phyloP scores from a whole-genome alignment of 2,329 filamentous ascomycete species.

The Zopfia rhizophila region DNA sequence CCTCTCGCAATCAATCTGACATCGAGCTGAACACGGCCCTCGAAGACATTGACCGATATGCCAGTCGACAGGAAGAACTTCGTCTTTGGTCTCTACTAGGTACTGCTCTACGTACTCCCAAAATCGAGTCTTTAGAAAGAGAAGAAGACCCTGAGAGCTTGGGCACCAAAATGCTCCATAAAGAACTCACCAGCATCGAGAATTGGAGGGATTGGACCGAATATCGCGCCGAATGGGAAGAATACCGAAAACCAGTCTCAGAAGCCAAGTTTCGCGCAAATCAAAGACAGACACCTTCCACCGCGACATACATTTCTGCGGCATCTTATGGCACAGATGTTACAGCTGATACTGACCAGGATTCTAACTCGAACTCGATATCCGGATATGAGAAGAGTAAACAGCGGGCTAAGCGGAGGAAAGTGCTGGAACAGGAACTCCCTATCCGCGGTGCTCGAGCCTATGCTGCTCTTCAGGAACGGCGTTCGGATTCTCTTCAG shows the following conservation, averaged over 20 bases:
- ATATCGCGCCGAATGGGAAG: constrained; percentile 64
- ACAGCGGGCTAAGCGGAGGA: constrained; percentile 8
- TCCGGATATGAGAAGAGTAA: constrained; percentile 2
- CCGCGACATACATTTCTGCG: background rate
- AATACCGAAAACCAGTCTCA: constrained; percentile 28
- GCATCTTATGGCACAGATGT: too few relatives aligned
- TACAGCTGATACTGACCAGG: constrained; percentile 2
- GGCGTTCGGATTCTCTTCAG: too few relatives aligned
- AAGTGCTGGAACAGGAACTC: constrained; percentile 25
- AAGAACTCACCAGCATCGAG: constrained; percentile 47
- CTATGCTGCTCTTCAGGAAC: constrained; percentile 36
- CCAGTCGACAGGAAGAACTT: constrained; percentile 57
- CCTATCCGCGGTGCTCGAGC: constrained; percentile 28
- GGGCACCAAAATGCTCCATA: constrained; percentile 25
- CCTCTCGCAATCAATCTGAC: constrained; percentile 1
- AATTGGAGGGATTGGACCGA: constrained; percentile 61
- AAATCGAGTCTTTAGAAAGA: constrained; percentile 29
- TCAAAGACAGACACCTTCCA: constrained; percentile 18
- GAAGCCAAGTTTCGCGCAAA: constrained; percentile 30
- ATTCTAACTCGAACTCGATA: constrained; percentile 1
- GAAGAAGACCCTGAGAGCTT: constrained; percentile 34
- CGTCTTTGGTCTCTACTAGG: constrained; percentile 58
- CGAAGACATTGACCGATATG: constrained; percentile 59
- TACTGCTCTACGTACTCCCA: constrained; percentile 31
- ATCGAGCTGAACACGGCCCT: constrained; percentile 13